These are phyloP conservation scores for Prototheca wickerhamii DNA, from an alignment of 163 green algal genomes.

Conservation along the genomic window DNA sequence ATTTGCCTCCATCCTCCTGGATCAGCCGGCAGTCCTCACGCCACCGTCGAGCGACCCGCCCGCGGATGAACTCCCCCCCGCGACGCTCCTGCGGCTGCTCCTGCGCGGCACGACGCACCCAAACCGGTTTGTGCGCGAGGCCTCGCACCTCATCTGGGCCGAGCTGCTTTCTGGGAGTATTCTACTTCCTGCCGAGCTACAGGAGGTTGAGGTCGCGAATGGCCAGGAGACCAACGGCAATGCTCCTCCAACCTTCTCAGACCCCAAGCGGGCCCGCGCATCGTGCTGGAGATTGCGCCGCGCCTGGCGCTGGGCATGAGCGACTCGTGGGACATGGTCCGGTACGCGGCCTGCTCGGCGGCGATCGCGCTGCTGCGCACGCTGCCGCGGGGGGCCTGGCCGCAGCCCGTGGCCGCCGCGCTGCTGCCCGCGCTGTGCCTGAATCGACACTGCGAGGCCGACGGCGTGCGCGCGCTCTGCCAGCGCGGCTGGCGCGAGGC, in stretches of 20 bases:
- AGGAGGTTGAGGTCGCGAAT: too few species aligned
- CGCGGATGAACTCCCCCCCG: too few species aligned
- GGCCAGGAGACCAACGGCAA: too few species aligned
- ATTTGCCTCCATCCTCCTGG: conserved; percentile 33
- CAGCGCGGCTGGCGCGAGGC: conserved; percentile 78
- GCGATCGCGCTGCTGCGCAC: conserved; percentile 54
- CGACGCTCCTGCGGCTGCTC: conserved; percentile 53
- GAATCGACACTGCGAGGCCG: conserved; percentile 81
- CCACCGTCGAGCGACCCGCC: too few species aligned
- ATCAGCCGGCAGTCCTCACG: too few species aligned
- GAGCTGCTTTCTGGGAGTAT: too few species aligned
- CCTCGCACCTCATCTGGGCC: conserved; percentile 26
- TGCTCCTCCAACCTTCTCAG: too few species aligned
- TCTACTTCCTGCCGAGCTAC: too few species aligned
- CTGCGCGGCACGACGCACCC: conserved; percentile 48
- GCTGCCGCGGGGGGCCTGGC: background rate
- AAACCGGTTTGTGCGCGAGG: conserved; percentile 76
- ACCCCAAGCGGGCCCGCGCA: background rate
- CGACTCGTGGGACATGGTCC: conserved; percentile 88
- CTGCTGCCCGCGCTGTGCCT: conserved; percentile 73
- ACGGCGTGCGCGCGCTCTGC: conserved; percentile 76
- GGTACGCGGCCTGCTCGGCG: conserved; percentile 62
- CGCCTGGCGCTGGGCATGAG: conserved; percentile 54
- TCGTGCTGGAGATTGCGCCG: conserved; percentile 16
- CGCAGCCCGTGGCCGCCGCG: conserved; percentile 18